Conservation (phyloP, 2,329 filamentous ascomycete genomes). For the Coniochaeta pulveracea region DNA sequence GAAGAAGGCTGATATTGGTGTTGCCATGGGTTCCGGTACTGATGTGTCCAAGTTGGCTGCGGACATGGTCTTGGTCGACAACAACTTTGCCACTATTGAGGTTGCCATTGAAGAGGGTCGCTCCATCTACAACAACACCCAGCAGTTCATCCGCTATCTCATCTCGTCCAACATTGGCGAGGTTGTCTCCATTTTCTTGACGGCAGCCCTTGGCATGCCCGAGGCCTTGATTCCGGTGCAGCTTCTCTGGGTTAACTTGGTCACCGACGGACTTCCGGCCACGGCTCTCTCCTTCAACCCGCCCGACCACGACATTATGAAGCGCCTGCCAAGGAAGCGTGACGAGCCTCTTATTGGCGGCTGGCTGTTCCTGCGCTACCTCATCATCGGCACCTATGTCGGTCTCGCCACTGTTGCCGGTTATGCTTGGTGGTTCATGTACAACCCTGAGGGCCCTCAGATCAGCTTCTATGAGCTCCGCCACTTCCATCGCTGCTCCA, state of each 20-base stretch:
- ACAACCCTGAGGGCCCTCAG: slow-evolving; percentile 78
- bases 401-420: slow-evolving; percentile 90
- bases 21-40: slow-evolving; percentile 96
- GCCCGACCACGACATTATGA: slow-evolving; percentile 97
- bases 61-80: slow-evolving; percentile 96
- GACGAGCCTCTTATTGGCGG: slow-evolving; percentile 87
- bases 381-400: slow-evolving; percentile 92
- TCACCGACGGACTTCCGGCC: slow-evolving; percentile 92
- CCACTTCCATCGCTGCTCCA: slow-evolving; percentile 87
- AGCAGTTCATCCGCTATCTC: slow-evolving; percentile 97
- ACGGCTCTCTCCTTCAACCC: slow-evolving; percentile 97
- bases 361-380: slow-evolving; percentile 96
- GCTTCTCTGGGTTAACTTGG: slow-evolving; percentile 96
- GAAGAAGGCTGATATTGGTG: slow-evolving; percentile 98
- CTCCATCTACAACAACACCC: slow-evolving; percentile 99
- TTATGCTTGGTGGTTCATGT: slow-evolving; percentile 99
- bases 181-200: slow-evolving; percentile 97
- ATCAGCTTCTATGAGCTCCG: slow-evolving; percentile 82
- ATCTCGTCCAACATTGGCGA: slow-evolving; percentile 99
- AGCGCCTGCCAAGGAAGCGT: slow-evolving; percentile 76
- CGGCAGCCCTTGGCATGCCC: slow-evolving; percentile 91
- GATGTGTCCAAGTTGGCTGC: slow-evolving; percentile 94
- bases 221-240: slow-evolving; percentile 96
- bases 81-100: slow-evolving; percentile 98
- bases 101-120: slow-evolving; percentile 92